These are phyloP conservation scores for Ophioceras dolichostomum DNA, from an alignment of 2,329 filamentous ascomycete species.

Conservation along the genomic window DNA sequence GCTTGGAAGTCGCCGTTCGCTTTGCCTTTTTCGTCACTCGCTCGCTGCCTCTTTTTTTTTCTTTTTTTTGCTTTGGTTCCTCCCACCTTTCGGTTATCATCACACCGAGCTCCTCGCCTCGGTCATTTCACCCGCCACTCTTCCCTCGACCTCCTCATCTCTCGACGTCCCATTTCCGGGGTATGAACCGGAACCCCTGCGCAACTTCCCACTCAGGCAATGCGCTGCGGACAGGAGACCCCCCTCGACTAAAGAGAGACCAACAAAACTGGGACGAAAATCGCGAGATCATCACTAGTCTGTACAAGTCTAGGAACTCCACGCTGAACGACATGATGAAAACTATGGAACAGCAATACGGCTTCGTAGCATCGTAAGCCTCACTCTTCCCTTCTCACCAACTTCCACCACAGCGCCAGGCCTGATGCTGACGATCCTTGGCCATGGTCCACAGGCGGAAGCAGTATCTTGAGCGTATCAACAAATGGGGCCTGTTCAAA, in stretches of 20 bases:
- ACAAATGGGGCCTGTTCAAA: too few relatives aligned
- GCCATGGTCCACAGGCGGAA: too few relatives aligned
- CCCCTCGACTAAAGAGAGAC: background rate
- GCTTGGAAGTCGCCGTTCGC: background rate
- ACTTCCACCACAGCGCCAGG: too few relatives aligned
- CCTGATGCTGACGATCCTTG: too few relatives aligned
- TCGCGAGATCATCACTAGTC: background rate
- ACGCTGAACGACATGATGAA: background rate
- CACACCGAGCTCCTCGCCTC: background rate
- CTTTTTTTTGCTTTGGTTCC: background rate
- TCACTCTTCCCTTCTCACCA: too few relatives aligned
- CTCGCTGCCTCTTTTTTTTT: background rate
- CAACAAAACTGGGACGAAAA: background rate
- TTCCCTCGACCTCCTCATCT: too few relatives aligned
- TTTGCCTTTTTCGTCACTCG: background rate
- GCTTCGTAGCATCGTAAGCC: background rate
- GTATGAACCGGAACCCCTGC: too few relatives aligned
- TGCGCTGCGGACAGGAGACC: background rate
- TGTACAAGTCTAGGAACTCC: background rate
- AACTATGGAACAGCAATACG: too few relatives aligned
- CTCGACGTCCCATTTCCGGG: too few relatives aligned
- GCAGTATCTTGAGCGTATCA: too few relatives aligned
- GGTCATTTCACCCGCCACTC: background rate
- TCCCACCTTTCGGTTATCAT: background rate
- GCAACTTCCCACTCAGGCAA: too few relatives aligned